These are phyloP conservation scores for Barbatosphaeria neglecta DNA, from an alignment of 495 filamentous ascomycete genomes.

Conservation along the genomic window DNA sequence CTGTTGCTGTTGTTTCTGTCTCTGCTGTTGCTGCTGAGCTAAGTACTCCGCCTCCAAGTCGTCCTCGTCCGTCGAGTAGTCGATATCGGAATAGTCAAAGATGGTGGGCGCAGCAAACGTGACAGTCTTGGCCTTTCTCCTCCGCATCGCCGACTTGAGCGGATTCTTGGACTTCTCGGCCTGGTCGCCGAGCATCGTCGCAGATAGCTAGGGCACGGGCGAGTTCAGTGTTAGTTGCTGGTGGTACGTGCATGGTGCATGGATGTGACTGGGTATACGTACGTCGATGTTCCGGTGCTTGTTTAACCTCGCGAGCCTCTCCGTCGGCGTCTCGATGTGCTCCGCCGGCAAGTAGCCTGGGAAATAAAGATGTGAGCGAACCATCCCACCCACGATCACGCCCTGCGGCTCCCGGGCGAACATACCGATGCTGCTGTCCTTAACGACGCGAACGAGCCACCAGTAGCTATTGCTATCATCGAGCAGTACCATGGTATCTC, in stretches of 20 bases:
- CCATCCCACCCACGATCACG: background rate
- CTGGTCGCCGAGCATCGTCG: slow-evolving; percentile 88
- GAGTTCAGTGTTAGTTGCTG: no score
- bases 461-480: slow-evolving; percentile 99
- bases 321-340: slow-evolving; percentile 97
- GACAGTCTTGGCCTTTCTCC: slow-evolving; percentile 81
- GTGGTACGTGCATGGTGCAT: no score
- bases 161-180: slow-evolving; percentile 81
- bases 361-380: slow-evolving; percentile 9
- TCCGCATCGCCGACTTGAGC: slow-evolving; percentile 77
- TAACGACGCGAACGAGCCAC: slow-evolving; percentile 96
- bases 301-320: slow-evolving; percentile 84
- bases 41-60: slow-evolving; percentile 28
- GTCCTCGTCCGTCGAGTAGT: slow-evolving; percentile 85
- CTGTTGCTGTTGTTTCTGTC: slow-evolving; percentile 19
- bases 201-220: slow-evolving; percentile 85
- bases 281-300: slow-evolving; percentile 98
- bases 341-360: slow-evolving; percentile 91
- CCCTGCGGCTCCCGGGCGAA: background rate
- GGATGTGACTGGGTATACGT: no score
- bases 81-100: slow-evolving; percentile 80
- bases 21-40: slow-evolving; percentile 25
- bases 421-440: slow-evolving; percentile 93
- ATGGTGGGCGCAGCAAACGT: slow-evolving; percentile 79
- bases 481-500: slow-evolving; percentile 99